Base-by-base conservation (phyloP, 2,329 filamentous ascomycete species). In the Parastagonospora nodorum region DNA sequence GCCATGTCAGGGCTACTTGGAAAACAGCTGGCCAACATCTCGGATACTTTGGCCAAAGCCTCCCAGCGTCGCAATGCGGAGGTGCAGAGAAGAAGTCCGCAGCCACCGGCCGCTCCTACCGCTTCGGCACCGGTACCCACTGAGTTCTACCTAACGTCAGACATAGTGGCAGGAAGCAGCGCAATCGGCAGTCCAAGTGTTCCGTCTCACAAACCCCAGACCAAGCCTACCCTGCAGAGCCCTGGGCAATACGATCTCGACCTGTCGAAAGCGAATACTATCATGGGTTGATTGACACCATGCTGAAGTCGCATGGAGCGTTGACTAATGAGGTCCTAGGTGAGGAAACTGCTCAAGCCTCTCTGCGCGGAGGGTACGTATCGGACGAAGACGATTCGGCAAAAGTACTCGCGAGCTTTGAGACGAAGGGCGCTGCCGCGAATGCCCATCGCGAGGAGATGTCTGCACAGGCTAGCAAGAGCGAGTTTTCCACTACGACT, bases 1-100 rank as follows among this genome's bases (percentile, higher is more conserved):
- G 29, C 43, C n/a, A 48, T 39, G 12, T 57, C 40, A 6, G 40
- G 38, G 11, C 27, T 63, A 3, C 48, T 60, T 9, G 43, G 32
- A 28, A 55, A 44, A 11, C 63, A 66, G 10, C 38, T 66, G 8
- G 56, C 53, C 7, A 58, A 29, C 42, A 66, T 66, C 28, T 48
- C 53, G 1, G 48, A 62, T 11, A 58, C 51, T 5, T 47, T 67
- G 2, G 27, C 48, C 15, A 50, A 48, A 42, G 58, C 54, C 6
- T 58, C 57, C 2, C 51, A 50, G 32, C 53, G 54, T n/a, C 55
- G 54, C 10, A 50, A 64, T 14, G 32, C 42, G 10, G 50, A 57
- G n/a, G 14, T 55, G 8, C 38, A 36, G 32, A 27, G 33, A 32
- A 42, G 33, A 24, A 48, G 10, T 11, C 44, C 35, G 9, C 31